Evolutionary conservation across 140 eudicot genomes (phyloP), one percentile per base, ranked within the genome.

Genomic region (Senecio squalidus): DNA sequence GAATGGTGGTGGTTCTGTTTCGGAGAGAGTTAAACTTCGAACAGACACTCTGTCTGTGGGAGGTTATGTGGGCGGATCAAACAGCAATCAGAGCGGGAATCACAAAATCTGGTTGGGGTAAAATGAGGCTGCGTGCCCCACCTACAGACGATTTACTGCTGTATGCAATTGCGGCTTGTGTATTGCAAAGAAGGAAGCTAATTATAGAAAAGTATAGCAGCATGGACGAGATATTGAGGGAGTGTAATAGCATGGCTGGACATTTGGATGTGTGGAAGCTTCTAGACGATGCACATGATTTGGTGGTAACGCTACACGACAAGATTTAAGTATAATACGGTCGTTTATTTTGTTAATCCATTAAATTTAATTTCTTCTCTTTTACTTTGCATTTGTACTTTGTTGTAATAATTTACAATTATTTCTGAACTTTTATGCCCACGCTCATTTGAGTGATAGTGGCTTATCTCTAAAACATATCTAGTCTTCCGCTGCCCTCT

Each of bases 21-120:
- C 60, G 96, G 23, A 47, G 94, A 40, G 96, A 88, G 73, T 64
- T 88, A 13, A 78, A 40, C 29, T 83, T 88, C 27, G 96, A 88
- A 77, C 96, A 88, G 79, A 84, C 94, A 0, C 67, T 88, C 36
- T 88, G 96, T 54, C 72, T 88, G 1, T 88, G 96, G 96, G 96
- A 88, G 71, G 96, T 84, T 41, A 88, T 88, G 89, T 88, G 96
- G 96, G 89, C 96, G 9, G 96, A 88, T 66, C 96, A 88, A 63
- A 82, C 94, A 0, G 96, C 94, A 9, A 71, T 88, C 46, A 43
- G 96, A 70, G 89, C 94, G 1, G 84, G 94, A 15, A 80, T 88
- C 6, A 78, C 77, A 17, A 84, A 78, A 51, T 64, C 94, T 0
- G 68, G 76, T 16, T 78, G 96, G 96, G 76, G 89, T 6, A 80